Percentiles rank a stretch among this genome's conserved stretches.
Conservation (phyloP, 1,139 yeast species). For the Pichia sp. region DNA sequence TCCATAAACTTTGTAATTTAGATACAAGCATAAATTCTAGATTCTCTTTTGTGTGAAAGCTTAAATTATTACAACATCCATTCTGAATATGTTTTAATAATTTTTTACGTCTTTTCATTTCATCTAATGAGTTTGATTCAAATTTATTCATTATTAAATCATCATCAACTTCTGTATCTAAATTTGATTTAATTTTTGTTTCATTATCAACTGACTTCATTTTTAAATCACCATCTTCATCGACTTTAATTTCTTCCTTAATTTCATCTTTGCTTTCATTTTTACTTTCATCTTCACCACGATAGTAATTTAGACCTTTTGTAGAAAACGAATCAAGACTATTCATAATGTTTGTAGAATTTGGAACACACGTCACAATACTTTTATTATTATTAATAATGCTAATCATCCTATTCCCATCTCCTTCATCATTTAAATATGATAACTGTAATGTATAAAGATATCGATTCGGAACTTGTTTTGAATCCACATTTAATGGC, state of each 20-base stretch:
- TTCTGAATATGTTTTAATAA: slow-evolving; percentile 25
- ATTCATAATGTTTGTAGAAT: slow-evolving; percentile 15
- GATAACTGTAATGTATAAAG: slow-evolving; percentile 54
- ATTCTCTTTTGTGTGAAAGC: slow-evolving; percentile 42
- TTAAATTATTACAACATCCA: slow-evolving; percentile 32
- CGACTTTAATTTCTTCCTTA: too few relatives aligned
- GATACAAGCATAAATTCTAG: slow-evolving; percentile 45
- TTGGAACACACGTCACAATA: slow-evolving; percentile 37
- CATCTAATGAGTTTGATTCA: slow-evolving; percentile 12
- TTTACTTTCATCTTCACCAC: slow-evolving; percentile 4
- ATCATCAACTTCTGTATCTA: slow-evolving; percentile 8
- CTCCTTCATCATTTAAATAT: slow-evolving; percentile 36
- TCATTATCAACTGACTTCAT: not conserved
- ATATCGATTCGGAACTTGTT: slow-evolving; percentile 41
- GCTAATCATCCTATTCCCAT: slow-evolving; percentile 38
- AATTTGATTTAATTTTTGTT: not conserved
- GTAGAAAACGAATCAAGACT: slow-evolving; percentile 12
- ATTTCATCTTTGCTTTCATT: not conserved
- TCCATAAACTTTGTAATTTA: slow-evolving; percentile 69
- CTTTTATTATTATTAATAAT: slow-evolving; percentile 44
- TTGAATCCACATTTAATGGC: slow-evolving; percentile 35
- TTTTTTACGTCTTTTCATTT: slow-evolving; percentile 14
- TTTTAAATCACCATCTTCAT: not conserved
- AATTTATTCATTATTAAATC: slow-evolving; percentile 8
- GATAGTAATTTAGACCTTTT: slow-evolving; percentile 7